Evolutionary conservation across 768 basidiomycete genomes (phyloP).

Genomic region (Dentipellis sp.): DNA sequence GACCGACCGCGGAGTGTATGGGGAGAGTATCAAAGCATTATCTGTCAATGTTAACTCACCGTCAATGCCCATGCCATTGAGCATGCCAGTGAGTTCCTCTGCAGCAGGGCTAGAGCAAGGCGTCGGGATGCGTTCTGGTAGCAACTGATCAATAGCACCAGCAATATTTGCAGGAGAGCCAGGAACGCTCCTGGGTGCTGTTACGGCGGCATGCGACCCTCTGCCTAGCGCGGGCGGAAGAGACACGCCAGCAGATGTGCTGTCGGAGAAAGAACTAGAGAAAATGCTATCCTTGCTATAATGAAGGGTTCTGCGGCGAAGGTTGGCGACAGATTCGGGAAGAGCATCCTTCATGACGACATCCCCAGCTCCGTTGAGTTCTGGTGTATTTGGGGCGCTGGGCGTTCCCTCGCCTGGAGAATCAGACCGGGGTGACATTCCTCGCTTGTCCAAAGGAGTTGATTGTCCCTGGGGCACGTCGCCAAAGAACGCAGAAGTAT

Average conservation of each 20-base stretch:
- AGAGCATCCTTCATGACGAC: not conserved
- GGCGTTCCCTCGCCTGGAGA: not conserved
- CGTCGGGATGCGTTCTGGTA: not conserved
- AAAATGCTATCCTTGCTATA: constrained; percentile 10
- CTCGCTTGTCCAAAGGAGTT: constrained; percentile 4
- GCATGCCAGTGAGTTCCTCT: constrained; percentile 9
- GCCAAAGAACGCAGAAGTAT: constrained; percentile 6
- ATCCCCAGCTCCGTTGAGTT: not conserved
- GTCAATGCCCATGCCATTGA: constrained; percentile 8
- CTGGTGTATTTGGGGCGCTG: constrained; percentile 4
- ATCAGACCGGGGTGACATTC: too few relatives aligned
- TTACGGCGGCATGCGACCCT: not conserved
- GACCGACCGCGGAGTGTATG: not conserved
- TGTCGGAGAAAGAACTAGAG: constrained; percentile 7
- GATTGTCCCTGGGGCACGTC: constrained; percentile 11
- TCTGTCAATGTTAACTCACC: constrained; percentile 3
- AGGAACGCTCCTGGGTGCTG: not conserved
- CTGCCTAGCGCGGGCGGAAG: not conserved
- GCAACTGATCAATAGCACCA: not conserved
- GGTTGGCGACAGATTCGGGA: not conserved
- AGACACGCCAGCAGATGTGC: not conserved
- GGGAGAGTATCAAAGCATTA: not conserved
- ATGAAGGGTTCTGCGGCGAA: not conserved
- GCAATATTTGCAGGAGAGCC: not conserved
- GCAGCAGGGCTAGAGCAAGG: constrained; percentile 4